Evolutionary conservation across 441 rosid species (phyloP).

Genomic region (Codiaeum variegatum): DNA sequence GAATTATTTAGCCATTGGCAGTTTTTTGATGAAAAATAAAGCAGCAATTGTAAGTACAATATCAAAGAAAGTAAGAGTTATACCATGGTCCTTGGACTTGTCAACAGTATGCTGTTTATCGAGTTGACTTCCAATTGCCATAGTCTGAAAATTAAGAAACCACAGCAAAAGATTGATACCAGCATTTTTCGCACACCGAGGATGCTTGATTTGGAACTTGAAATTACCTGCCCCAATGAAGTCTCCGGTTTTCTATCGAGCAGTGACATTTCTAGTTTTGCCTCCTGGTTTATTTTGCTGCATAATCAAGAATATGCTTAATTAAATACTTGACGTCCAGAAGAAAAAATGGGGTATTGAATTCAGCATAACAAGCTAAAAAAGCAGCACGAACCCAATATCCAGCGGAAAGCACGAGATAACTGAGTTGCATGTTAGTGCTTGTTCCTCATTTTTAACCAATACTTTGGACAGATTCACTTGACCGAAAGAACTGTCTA

Average conservation of each 20-base stretch:
- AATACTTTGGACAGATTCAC: conserved; percentile 22
- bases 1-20: background rate
- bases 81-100: conserved; percentile 45
- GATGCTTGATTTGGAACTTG: background rate
- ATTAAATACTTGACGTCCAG: background rate
- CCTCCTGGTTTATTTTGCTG: conserved; percentile 38
- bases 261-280: conserved; percentile 26
- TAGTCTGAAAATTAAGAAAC: conserved; percentile 24
- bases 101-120: conserved; percentile 23
- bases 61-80: background rate
- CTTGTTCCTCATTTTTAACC: conserved; percentile 29
- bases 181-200: too few species aligned
- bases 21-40: background rate
- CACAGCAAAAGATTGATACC: background rate
- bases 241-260: conserved; percentile 29
- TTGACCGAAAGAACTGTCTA: conserved; percentile 21
- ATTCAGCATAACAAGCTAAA: background rate
- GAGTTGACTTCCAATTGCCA: conserved; percentile 28
- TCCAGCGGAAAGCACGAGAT: conserved; percentile 20
- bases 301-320: conserved; percentile 19
- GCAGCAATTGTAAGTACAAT: background rate
- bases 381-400: conserved; percentile 27
- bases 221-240: conserved; percentile 36
- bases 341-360: background rate
- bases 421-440: conserved; percentile 15